Conservation (phyloP, 2,329 filamentous ascomycete species). For the Grosmannia penicillata region DNA sequence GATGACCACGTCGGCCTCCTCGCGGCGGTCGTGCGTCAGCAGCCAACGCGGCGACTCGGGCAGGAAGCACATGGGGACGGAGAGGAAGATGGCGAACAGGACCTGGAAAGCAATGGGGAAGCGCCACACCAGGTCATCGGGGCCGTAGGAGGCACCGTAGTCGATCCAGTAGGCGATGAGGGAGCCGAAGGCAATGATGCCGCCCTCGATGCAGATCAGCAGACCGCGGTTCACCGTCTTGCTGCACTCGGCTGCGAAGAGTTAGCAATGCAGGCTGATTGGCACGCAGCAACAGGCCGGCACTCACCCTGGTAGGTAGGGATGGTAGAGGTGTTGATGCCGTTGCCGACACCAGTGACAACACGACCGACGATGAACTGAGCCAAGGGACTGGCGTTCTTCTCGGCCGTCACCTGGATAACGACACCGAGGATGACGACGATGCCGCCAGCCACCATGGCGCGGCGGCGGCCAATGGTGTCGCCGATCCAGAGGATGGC, state of each 20-base stretch:
- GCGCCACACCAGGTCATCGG: slow-evolving; percentile 20
- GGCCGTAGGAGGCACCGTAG: slow-evolving; percentile 19
- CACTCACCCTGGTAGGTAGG: slow-evolving; percentile 25
- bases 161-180: slow-evolving; percentile 28
- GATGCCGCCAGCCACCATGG: slow-evolving; percentile 38
- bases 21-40: slow-evolving; percentile 19
- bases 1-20: slow-evolving; percentile 18
- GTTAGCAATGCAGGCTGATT: too few species aligned
- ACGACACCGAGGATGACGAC: slow-evolving; percentile 47
- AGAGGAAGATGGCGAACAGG: slow-evolving; percentile 21
- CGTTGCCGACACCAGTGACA: slow-evolving; percentile 27
- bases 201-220: slow-evolving; percentile 17
- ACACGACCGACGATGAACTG: slow-evolving; percentile 26
- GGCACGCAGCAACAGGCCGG: too few species aligned
- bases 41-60: slow-evolving; percentile 32
- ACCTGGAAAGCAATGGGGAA: slow-evolving; percentile 30
- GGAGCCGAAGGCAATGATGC: slow-evolving; percentile 18
- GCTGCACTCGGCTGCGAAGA: too few species aligned
- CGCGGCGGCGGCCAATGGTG: slow-evolving; percentile 30
- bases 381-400: slow-evolving; percentile 19
- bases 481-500: slow-evolving; percentile 39
- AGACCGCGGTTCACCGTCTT: slow-evolving; percentile 19
- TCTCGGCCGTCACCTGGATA: slow-evolving; percentile 30
- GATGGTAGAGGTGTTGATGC: slow-evolving; percentile 13
- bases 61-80: slow-evolving; percentile 20